A percentile compares a stretch with the other conserved stretches of the same genome.
These are phyloP conservation scores for Serpula lacrymans DNA, from an alignment of 768 basidiomycete species.

Conservation along the genomic window DNA sequence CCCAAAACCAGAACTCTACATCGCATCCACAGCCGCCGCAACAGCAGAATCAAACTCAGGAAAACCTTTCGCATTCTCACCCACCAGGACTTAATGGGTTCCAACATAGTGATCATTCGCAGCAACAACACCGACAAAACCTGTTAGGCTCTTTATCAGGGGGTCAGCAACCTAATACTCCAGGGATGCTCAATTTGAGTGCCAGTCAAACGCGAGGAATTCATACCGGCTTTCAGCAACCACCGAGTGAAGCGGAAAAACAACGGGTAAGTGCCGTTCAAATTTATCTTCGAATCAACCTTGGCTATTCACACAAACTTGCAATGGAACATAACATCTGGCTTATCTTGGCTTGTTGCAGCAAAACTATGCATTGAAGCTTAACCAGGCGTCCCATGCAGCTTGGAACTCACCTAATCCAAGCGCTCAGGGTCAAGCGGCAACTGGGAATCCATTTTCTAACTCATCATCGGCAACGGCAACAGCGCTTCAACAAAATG, in stretches of 20 bases:
- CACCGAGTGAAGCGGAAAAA: conserved; percentile 67
- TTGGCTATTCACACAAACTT: background rate
- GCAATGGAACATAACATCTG: background rate
- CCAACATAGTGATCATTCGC: conserved; percentile 32
- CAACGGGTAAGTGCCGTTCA: conserved; percentile 50
- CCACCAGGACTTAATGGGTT: conserved; percentile 82
- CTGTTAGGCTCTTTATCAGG: conserved; percentile 47
- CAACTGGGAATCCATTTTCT: conserved; percentile 3
- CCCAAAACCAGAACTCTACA: conserved; percentile 19
- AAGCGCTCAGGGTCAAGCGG: conserved; percentile 2
- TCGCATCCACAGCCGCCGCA: conserved; percentile 37
- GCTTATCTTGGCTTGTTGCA: conserved; percentile 18
- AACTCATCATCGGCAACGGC: conserved; percentile 23
- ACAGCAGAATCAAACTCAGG: conserved; percentile 29
- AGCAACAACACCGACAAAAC: conserved; percentile 54
- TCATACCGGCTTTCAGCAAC: conserved; percentile 46
- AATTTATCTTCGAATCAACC: conserved; percentile 9
- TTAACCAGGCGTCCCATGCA: conserved; percentile 57
- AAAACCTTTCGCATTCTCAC: conserved; percentile 38
- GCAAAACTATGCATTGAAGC: conserved; percentile 62
- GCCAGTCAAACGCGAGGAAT: conserved; percentile 32
- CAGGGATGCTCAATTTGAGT: conserved; percentile 62
- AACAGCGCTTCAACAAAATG: conserved; percentile 39
- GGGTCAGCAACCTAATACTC: conserved; percentile 39
- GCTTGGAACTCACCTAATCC: conserved; percentile 61